phyloP scores from a whole-genome alignment of 495 filamentous ascomycete genomes.

The Mycothermus thermophilus region DNA sequence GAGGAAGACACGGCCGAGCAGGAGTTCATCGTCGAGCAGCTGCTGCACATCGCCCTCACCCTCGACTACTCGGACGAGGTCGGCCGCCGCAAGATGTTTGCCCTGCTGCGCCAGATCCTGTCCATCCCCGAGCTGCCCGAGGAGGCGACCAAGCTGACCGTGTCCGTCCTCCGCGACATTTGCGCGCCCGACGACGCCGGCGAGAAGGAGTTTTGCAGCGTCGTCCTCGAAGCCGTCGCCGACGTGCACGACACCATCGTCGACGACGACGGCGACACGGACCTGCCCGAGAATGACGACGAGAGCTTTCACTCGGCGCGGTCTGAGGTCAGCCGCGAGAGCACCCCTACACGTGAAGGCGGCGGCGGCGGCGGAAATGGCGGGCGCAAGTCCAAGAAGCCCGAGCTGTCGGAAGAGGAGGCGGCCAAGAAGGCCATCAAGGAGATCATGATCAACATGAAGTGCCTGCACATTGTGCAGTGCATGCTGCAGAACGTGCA shows the following conservation, averaged over 20 bases:
- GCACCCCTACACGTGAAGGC: slow-evolving; percentile 25
- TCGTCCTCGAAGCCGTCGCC: slow-evolving; percentile 84
- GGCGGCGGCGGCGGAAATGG: background rate
- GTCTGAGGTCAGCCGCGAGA: slow-evolving; percentile 64
- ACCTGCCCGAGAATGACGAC: slow-evolving; percentile 42
- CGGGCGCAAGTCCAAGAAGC: slow-evolving; percentile 26
- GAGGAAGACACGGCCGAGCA: slow-evolving; percentile 72
- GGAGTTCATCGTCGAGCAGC: slow-evolving; percentile 89
- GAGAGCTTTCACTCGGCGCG: slow-evolving; percentile 87
- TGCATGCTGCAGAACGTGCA: slow-evolving; percentile 91
- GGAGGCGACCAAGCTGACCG: slow-evolving; percentile 75
- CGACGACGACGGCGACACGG: slow-evolving; percentile 26
- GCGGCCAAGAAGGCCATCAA: slow-evolving; percentile 67
- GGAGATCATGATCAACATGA: slow-evolving; percentile 94
- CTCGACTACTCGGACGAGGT: slow-evolving; percentile 93
- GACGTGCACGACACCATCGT: slow-evolving; percentile 88
- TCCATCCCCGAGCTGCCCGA: slow-evolving; percentile 80
- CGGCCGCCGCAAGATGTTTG: slow-evolving; percentile 88
- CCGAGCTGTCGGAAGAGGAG: slow-evolving; percentile 52
- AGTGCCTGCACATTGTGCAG: slow-evolving; percentile 92
- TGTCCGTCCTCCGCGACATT: slow-evolving; percentile 68
- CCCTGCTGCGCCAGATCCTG: slow-evolving; percentile 68
- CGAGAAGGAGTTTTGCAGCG: slow-evolving; percentile 84
- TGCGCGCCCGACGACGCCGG: slow-evolving; percentile 64
- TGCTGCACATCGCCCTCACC: slow-evolving; percentile 81